Percentiles rank a stretch among this genome's conserved stretches.
Evolutionary conservation across 2,329 filamentous ascomycete species (phyloP).

Genomic region (Sclerotinia borealis): DNA sequence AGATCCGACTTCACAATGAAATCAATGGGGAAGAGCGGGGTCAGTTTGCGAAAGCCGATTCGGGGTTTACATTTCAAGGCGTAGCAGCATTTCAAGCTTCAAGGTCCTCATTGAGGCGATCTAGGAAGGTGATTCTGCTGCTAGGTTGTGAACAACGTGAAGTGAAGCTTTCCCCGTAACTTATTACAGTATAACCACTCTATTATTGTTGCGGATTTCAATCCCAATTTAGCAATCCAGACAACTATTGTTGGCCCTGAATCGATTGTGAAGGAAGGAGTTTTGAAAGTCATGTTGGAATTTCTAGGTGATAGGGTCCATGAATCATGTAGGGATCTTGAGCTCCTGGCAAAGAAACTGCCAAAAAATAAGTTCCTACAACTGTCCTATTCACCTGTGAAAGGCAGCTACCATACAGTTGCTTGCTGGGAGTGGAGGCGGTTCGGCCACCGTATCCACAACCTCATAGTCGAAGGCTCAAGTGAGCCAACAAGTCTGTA

Average conservation of each 20-base stretch:
- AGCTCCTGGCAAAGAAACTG: too few relatives aligned
- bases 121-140: not conserved
- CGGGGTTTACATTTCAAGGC: constrained; percentile 2
- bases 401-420: not conserved
- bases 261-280: too few relatives aligned
- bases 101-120: not conserved
- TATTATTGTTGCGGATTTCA: too few relatives aligned
- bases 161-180: too few relatives aligned
- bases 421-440: not conserved
- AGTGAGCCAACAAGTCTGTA: constrained; percentile 40
- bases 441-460: not conserved
- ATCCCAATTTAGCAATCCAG: too few relatives aligned
- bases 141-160: not conserved
- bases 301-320: too few relatives aligned
- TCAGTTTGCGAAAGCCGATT: not conserved
- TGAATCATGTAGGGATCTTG: too few relatives aligned
- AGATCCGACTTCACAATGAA: constrained; percentile 10
- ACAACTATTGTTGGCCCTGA: too few relatives aligned
- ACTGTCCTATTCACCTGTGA: not conserved
- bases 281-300: too few relatives aligned
- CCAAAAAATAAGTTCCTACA: too few relatives aligned
- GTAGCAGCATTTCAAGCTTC: not conserved
- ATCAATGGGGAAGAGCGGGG: constrained; percentile 7
- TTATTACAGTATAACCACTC: too few relatives aligned
- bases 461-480: not conserved